Evolutionary conservation across 345 rosid species (phyloP).

Genomic region (Euphorbia tirucalli): DNA sequence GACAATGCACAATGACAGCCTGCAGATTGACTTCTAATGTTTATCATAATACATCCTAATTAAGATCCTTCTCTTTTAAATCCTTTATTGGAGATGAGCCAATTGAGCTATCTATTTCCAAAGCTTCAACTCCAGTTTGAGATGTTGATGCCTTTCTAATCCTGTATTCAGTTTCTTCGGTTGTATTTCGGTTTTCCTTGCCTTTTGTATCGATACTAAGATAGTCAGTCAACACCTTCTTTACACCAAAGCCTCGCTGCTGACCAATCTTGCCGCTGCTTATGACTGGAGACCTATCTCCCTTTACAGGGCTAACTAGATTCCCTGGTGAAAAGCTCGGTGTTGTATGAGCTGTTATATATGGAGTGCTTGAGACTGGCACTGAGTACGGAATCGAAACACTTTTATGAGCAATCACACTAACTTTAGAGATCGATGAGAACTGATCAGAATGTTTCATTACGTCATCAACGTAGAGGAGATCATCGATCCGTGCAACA

Average conservation of each 20-base stretch:
- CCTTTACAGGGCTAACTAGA: conserved; percentile 57
- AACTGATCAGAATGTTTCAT: conserved; percentile 69
- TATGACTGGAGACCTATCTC: conserved; percentile 51
- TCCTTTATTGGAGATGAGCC: conserved; percentile 15
- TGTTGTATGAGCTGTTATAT: conserved; percentile 58
- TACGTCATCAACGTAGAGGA: conserved; percentile 80
- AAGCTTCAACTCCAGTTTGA: conserved; percentile 21
- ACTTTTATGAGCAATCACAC: conserved; percentile 45
- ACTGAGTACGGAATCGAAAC: conserved; percentile 48
- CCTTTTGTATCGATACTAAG: conserved; percentile 49
- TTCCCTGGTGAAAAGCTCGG: conserved; percentile 76
- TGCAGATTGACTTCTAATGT: too few species aligned
- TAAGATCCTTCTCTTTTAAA: conserved; percentile 1
- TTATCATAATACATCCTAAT: not conserved
- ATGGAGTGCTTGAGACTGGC: conserved; percentile 64
- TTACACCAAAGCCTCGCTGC: conserved; percentile 50
- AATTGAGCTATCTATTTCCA: conserved; percentile 23
- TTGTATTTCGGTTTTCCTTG: conserved; percentile 32
- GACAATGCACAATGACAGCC: too few species aligned
- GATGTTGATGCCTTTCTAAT: conserved; percentile 31
- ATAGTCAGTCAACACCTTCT: conserved; percentile 69
- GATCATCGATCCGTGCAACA: conserved; percentile 83
- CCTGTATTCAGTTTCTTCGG: conserved; percentile 23
- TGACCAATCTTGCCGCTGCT: conserved; percentile 48
- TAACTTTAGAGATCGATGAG: conserved; percentile 53